Base-by-base conservation (phyloP, 108 stramenopile species). In the Poteriospumella lacustris region DNA sequence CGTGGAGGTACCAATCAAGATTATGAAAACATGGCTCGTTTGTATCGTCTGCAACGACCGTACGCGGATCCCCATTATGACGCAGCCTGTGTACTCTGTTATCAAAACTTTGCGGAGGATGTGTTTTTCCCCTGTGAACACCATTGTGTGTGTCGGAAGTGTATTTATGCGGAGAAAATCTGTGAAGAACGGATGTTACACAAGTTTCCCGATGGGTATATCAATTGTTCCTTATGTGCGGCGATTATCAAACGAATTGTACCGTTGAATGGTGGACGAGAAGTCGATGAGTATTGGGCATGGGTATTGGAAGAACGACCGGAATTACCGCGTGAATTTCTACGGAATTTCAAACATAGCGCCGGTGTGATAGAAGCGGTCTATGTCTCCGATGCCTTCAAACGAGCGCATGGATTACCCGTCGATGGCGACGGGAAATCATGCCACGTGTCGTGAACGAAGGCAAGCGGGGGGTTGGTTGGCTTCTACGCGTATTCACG, bases 101-200 rank as follows among this genome's bases (percentile, higher is more conserved):
- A 64, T 64, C 29, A 64, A 64, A 64, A 3, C 36, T 3, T 34
- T 12, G 29, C 60, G 9, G 24, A 3, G 24, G 60, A 64, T 64
- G 60, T 64, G 3, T 64, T 64, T 24, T 64, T 64, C 24, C 60
- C 60, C 9, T 64, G 60, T 64, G 12, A 64, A 33, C 60, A 64
- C 36, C 15, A 24, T 31, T 64, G 60, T 64, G 60, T 64, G 28
- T 64, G 60, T 33, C 28, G 60, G 24, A 3, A 3, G 24, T 64
- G 60, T 64, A 64, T 64, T 31, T 3, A 31, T 5, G 5, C 28
- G 24, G 31, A 64, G 9, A 3, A 26, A 34, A 64, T 64, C 5
- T 19, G 15, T 31, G 31, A 31, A 31, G 60, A 64, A 19, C 31
- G 5, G 24, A 24, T 5, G 3, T 33, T 64, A 64, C 28, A 24